A percentile compares a stretch with the other conserved stretches of the same genome.
phyloP scores from a whole-genome alignment of 179 eudicot species.

The Corrigiola litoralis region DNA sequence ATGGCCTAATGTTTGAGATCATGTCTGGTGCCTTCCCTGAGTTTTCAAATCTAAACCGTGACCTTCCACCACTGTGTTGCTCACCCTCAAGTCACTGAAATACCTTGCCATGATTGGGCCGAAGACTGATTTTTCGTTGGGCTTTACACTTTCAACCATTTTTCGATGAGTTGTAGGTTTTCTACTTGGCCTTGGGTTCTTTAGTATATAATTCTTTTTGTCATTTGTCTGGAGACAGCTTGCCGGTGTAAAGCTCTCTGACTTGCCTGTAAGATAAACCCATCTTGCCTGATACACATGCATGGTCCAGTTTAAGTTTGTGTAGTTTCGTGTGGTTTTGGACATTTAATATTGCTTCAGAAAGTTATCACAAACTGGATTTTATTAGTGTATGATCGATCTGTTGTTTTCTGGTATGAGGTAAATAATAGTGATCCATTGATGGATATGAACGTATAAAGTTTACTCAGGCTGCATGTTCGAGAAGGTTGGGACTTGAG shows the following conservation, averaged over 20 bases:
- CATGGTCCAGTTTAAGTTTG: neutral
- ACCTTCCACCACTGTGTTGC: neutral
- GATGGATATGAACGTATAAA: slow-evolving; percentile 17
- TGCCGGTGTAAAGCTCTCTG: neutral
- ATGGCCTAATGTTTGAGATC: neutral
- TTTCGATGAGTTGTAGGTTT: slow-evolving; percentile 4
- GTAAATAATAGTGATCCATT: slow-evolving; percentile 14
- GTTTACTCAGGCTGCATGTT: slow-evolving; percentile 24
- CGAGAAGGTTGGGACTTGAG: slow-evolving; percentile 28
- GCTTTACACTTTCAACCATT: neutral
- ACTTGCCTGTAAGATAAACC: neutral
- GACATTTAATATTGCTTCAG: slow-evolving; percentile 10
- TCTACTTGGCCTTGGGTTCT: slow-evolving; percentile 5
- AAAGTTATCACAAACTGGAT: slow-evolving; percentile 11
- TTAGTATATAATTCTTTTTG: slow-evolving; percentile 10
- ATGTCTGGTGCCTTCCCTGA: neutral
- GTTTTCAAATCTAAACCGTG: slow-evolving; percentile 5
- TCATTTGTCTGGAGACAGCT: slow-evolving; percentile 1
- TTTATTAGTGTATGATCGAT: neutral
- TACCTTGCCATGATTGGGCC: neutral
- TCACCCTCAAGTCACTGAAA: slow-evolving; percentile 8
- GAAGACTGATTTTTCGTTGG: slow-evolving; percentile 1
- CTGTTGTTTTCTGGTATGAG: slow-evolving; percentile 18
- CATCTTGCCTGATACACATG: slow-evolving; percentile 1
- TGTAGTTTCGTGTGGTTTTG: neutral